Base-by-base conservation (phyloP, 2,329 filamentous ascomycete genomes). In the Colletotrichum cereale region DNA sequence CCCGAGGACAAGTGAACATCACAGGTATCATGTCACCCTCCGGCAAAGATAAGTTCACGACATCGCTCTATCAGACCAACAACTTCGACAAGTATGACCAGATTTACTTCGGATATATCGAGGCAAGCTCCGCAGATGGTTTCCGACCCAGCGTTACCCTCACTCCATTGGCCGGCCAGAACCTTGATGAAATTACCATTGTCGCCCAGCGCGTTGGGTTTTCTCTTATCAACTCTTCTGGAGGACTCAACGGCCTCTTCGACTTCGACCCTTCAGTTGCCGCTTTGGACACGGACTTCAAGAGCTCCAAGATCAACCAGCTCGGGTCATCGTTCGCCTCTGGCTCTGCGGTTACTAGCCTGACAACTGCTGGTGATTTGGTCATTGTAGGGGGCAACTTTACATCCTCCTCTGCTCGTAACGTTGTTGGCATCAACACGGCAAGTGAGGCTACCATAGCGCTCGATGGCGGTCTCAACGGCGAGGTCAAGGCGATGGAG, bases 71-170 rank as follows among this genome's bases (percentile, higher is more conserved):
- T 79, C 96, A 99, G 81, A 97, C 95, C 24, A 99, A 99, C 82
- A 89, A 97, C 79, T 97, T 92, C 80, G 96, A 98, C 85, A 99
- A 99, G 82, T 98, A 97, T 78, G 96, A 99, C 79, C 91, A 93
- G 75, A 91, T 99, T 70, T 97, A 95, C 82, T 92, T 92, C 75
- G 96, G 95, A 57, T 90, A 90, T 75, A 90, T 99, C 65, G 94
- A 98, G 78, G 91, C 91, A 65, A 90, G 88, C 64, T 91, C 89
- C 12, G 85, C 84, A 73, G 63, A 63, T 44, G 88, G 87, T 26
- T 98, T 98, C 85, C 91, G 91, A 52, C 94, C 96, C 18, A 89
- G 89, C 5, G 90, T 99, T 63, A 97, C 93, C 0, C 84, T 99
- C 55, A 87, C 90, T 0, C 93, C 96, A 5, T 84, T 90, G 29